phyloP scores from a whole-genome alignment of 345 rosid genomes.

The Draba incana region DNA sequence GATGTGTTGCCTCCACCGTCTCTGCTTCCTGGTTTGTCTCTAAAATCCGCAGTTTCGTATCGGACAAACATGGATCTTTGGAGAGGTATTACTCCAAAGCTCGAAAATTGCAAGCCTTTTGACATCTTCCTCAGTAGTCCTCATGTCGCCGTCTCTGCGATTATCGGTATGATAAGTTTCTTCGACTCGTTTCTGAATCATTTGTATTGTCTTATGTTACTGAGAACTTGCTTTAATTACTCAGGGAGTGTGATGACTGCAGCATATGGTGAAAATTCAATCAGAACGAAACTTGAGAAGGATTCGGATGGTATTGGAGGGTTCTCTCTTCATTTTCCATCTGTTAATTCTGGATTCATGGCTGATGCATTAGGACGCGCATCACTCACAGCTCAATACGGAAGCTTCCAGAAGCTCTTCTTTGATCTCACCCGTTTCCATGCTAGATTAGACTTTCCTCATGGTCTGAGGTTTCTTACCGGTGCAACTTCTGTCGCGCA shows the following conservation, averaged over 20 bases:
- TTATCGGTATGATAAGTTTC: slow-evolving; percentile 57
- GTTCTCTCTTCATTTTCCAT: slow-evolving; percentile 51
- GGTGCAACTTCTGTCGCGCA: slow-evolving; percentile 63
- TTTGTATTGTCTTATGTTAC: neutral
- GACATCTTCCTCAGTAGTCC: slow-evolving; percentile 83
- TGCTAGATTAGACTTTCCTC: slow-evolving; percentile 72
- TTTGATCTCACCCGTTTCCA: slow-evolving; percentile 81
- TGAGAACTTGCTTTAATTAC: slow-evolving; percentile 2
- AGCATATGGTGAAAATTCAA: slow-evolving; percentile 63
- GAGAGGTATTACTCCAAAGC: slow-evolving; percentile 69
- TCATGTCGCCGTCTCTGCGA: slow-evolving; percentile 70
- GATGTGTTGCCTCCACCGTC: slow-evolving; percentile 53
- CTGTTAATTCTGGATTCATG: slow-evolving; percentile 58
- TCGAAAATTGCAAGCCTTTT: slow-evolving; percentile 68
- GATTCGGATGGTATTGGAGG: slow-evolving; percentile 47
- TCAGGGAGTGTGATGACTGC: slow-evolving; percentile 74
- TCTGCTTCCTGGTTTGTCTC: slow-evolving; percentile 67
- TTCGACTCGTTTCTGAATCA: too few relatives aligned
- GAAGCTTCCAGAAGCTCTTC: slow-evolving; percentile 75
- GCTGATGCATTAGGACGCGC: slow-evolving; percentile 79
- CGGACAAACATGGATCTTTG: slow-evolving; percentile 70
- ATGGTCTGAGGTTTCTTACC: slow-evolving; percentile 68
- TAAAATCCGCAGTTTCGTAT: slow-evolving; percentile 67
- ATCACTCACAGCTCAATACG: slow-evolving; percentile 80
- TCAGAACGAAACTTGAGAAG: slow-evolving; percentile 44